These are phyloP conservation scores for Podila clonocystis DNA, from an alignment of 192 early-diverging fungal species.

Conservation along the genomic window DNA sequence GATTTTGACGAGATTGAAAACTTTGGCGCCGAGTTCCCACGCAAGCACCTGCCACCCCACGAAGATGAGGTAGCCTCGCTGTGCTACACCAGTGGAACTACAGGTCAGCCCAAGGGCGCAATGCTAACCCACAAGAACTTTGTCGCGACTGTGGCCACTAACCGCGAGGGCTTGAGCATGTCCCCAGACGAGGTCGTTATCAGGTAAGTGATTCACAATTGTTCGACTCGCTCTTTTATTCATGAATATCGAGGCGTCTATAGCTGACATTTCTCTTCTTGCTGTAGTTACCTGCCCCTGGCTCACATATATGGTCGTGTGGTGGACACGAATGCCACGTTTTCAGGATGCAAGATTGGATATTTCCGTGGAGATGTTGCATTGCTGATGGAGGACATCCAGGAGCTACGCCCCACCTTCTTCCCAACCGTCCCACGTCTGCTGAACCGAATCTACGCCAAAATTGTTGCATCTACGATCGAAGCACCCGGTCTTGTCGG, in stretches of 20 bases:
- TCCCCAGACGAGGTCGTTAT: constrained; percentile 29
- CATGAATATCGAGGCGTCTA: too few species aligned
- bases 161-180: constrained; percentile 34
- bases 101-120: constrained; percentile 77
- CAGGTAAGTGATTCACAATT: constrained; percentile 22
- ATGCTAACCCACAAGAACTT: constrained; percentile 90
- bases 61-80: constrained; percentile 75
- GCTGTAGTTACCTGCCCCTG: constrained; percentile 75
- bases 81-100: constrained; percentile 90
- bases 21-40: constrained; percentile 67
- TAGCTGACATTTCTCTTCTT: background rate
- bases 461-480: constrained; percentile 58
- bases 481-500: constrained; percentile 68
- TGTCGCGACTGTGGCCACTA: constrained; percentile 58
- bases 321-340: constrained; percentile 63
- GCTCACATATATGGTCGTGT: constrained; percentile 91
- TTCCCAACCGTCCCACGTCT: constrained; percentile 91
- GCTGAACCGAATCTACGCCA: constrained; percentile 88
- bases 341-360: constrained; percentile 78
- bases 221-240: too few species aligned
- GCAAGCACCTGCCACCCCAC: constrained; percentile 65
- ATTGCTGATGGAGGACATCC: constrained; percentile 86
- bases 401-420: constrained; percentile 78
- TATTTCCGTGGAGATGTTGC: constrained; percentile 66
- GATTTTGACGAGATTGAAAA: constrained; percentile 71